Conservation (phyloP, 805 yeast genomes). For the Myxozyma sirexii region DNA sequence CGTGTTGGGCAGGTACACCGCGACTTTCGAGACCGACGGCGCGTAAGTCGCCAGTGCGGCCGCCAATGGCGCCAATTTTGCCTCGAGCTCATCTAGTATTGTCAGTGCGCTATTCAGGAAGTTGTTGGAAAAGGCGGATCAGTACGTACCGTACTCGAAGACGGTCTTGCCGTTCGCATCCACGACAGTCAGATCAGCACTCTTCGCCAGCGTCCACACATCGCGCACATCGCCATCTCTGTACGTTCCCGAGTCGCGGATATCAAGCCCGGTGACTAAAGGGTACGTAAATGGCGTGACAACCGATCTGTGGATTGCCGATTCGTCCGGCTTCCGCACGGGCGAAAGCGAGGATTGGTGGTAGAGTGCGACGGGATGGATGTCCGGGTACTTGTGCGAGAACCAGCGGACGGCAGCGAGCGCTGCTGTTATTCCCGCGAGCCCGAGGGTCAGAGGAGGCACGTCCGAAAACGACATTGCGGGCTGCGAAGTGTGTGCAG, state of each 20-base stretch:
- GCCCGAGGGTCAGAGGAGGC: conserved; percentile 18
- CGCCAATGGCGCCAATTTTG: conserved; percentile 12
- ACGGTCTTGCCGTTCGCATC: background rate
- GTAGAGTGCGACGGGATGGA: conserved; percentile 41
- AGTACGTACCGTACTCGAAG: conserved; percentile 11
- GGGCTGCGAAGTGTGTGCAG: background rate
- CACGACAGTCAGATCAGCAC: conserved; percentile 38
- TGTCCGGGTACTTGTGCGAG: conserved; percentile 41
- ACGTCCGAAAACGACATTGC: conserved; percentile 9
- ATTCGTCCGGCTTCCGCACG: conserved; percentile 66
- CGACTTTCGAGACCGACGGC: conserved; percentile 16
- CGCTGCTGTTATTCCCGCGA: conserved; percentile 8
- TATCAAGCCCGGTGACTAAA: conserved; percentile 66
- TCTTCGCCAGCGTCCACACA: conserved; percentile 55
- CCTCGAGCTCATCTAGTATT: conserved; percentile 10
- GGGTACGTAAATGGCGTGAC: conserved; percentile 74
- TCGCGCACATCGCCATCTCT: conserved; percentile 78
- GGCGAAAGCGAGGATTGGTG: conserved; percentile 67
- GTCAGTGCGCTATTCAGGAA: background rate
- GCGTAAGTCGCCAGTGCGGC: conserved; percentile 12
- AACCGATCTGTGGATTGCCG: conserved; percentile 75
- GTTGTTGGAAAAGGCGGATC: background rate
- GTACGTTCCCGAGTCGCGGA: conserved; percentile 63
- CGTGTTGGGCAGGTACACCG: conserved; percentile 28
- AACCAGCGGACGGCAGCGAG: conserved; percentile 32